Evolutionary conservation across 2,329 filamentous ascomycete genomes (phyloP), one percentile per base, ranked within the genome.

Genomic region (Pyrenochaeta sp.): DNA sequence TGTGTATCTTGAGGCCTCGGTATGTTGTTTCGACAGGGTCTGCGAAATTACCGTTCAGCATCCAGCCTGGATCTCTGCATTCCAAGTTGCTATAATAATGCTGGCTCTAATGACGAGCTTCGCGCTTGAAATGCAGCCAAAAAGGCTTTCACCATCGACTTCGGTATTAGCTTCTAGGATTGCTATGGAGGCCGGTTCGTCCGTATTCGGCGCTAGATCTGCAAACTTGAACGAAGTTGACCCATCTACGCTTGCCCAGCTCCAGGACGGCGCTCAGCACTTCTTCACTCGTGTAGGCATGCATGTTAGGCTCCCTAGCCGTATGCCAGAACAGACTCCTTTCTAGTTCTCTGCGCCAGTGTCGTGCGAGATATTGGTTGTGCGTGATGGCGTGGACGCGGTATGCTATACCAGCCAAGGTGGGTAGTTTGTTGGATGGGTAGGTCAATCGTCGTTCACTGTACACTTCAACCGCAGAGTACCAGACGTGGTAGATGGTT

Each of bases 231-330:
- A 50, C 4, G 12, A 28, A 1, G 36, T 40, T 22, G 8, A 19
- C 5, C 32, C 30, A 30, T 54, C 34, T 6, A 50, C 19, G 34
- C 51, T 54, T 32, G 56, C 56, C 56, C 56, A 58, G 39, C 56
- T 58, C 56, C 56, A 58, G 15, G 27, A 54, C 28, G 56, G 56
- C 13, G 52, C 51, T 15, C 48, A 7, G 22, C 50, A 55, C 36
- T 8, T 15, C 34, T 50, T 50, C 25, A 51, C 48, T 15, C 48
- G 39, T 2, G 22, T 24, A 19, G 28, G 24, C 13, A 24, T 30
- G 9, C 37, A 7, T 40, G n/a, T 28, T 24, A 36, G 39, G n/a
- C 27, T 44, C 39, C n/a, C 37, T 51, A 19, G 34, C 32, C 19
- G n/a, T 25, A 5, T 22, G 13, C 54, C 54, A 56, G 40, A 56